A percentile compares a stretch with the other conserved stretches of the same genome.
Conservation (phyloP, 371 early-diverging fungal species). For the Synchytrium microbalum region DNA sequence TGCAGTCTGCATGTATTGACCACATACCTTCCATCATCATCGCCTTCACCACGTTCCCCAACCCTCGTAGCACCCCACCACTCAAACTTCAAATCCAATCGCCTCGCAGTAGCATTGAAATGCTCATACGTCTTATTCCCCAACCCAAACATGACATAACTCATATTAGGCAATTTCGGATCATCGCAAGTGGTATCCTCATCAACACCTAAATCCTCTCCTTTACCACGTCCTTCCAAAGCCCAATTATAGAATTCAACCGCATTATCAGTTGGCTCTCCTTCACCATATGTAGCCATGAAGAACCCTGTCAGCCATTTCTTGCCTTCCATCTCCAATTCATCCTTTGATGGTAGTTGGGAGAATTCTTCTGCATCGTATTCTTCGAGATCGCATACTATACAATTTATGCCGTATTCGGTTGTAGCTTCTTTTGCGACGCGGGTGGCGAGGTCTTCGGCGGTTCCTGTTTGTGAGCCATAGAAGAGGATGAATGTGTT, state of each 20-base stretch:
- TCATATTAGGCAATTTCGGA: conserved; percentile 53
- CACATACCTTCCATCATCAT: conserved; percentile 70
- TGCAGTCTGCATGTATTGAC: too few species aligned
- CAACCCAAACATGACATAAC: conserved; percentile 84
- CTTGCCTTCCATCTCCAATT: conserved; percentile 12
- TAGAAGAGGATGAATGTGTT: conserved; percentile 67
- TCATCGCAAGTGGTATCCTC: conserved; percentile 39
- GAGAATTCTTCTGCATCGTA: conserved; percentile 74
- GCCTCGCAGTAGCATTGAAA: conserved; percentile 74
- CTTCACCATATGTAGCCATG: conserved; percentile 84
- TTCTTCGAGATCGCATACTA: conserved; percentile 74
- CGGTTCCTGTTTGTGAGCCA: conserved; percentile 95
- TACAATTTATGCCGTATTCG: conserved; percentile 54
- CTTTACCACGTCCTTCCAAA: conserved; percentile 39
- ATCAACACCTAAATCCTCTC: conserved; percentile 52
- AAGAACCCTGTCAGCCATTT: conserved; percentile 64
- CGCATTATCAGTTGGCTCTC: conserved; percentile 84
- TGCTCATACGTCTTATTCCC: conserved; percentile 97
- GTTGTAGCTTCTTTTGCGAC: conserved; percentile 73
- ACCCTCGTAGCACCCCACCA: conserved; percentile 70
- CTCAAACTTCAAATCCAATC: conserved; percentile 53
- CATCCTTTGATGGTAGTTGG: conserved; percentile 46
- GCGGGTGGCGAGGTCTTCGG: conserved; percentile 88
- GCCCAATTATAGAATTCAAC: conserved; percentile 76
- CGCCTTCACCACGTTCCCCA: conserved; percentile 85